Percentiles rank a stretch among this genome's conserved stretches.
Conservation (phyloP, 306 rosid species). For the Rubus parviflorus region DNA sequence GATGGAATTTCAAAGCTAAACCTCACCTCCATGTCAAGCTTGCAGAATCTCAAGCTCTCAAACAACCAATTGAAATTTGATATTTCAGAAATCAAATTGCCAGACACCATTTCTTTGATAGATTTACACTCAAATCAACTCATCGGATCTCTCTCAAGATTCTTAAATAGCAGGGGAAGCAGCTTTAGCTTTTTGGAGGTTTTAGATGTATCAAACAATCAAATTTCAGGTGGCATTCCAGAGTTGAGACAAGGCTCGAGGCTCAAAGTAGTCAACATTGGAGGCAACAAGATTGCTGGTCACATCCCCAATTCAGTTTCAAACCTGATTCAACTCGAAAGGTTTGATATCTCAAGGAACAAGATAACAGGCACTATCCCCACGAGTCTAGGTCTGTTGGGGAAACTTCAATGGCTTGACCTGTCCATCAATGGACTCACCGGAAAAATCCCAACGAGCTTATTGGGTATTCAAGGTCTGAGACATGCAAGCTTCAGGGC, state of each 20-base stretch:
- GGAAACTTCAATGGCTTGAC: slow-evolving; percentile 84
- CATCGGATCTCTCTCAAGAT: slow-evolving; percentile 59
- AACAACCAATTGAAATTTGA: slow-evolving; percentile 71
- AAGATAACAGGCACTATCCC: slow-evolving; percentile 72
- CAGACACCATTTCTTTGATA: slow-evolving; percentile 46
- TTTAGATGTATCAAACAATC: slow-evolving; percentile 73
- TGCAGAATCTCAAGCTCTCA: slow-evolving; percentile 77
- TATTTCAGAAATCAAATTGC: slow-evolving; percentile 59
- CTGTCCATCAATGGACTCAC: slow-evolving; percentile 75
- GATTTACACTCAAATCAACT: slow-evolving; percentile 74
- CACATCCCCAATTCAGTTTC: slow-evolving; percentile 70
- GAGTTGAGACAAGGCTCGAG: slow-evolving; percentile 56
- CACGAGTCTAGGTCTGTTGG: slow-evolving; percentile 52
- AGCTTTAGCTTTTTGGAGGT: slow-evolving; percentile 65
- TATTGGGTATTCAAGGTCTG: slow-evolving; percentile 60
- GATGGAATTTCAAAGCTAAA: slow-evolving; percentile 52
- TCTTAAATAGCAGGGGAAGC: slow-evolving; percentile 55
- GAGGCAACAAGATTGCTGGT: slow-evolving; percentile 69
- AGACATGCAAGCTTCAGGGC: slow-evolving; percentile 86
- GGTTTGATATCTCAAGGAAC: slow-evolving; percentile 82
- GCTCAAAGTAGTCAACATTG: slow-evolving; percentile 63
- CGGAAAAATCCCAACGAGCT: slow-evolving; percentile 70
- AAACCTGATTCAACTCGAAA: slow-evolving; percentile 57
- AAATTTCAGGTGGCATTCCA: slow-evolving; percentile 70
- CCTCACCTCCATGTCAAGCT: slow-evolving; percentile 63